phyloP scores from a whole-genome alignment of 805 yeast genomes.

The Ogataea pilisensis region DNA sequence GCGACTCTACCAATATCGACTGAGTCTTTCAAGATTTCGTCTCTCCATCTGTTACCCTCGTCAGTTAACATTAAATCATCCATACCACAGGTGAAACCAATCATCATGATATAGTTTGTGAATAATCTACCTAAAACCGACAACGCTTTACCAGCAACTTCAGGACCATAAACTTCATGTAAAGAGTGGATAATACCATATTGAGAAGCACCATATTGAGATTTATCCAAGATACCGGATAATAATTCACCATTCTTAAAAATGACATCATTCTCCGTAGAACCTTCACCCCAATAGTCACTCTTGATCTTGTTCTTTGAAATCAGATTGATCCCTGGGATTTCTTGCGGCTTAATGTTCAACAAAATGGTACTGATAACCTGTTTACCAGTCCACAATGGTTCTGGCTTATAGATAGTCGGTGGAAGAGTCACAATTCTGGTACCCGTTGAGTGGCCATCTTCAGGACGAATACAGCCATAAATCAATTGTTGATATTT shows the following conservation, averaged over 20 bases:
- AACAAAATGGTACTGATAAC: constrained; percentile 86
- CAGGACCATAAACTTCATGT: constrained; percentile 93
- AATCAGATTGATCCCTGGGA: constrained; percentile 86
- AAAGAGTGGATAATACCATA: constrained; percentile 95
- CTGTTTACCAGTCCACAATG: constrained; percentile 98
- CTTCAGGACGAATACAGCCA: constrained; percentile 95
- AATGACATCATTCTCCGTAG: constrained; percentile 80
- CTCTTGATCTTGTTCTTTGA: constrained; percentile 87
- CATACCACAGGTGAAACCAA: constrained; percentile 99
- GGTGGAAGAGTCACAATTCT: constrained; percentile 82
- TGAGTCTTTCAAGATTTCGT: constrained; percentile 71
- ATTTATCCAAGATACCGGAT: constrained; percentile 92
- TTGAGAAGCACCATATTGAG: constrained; percentile 97
- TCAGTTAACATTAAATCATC: constrained; percentile 90
- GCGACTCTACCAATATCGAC: constrained; percentile 85
- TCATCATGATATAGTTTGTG: constrained; percentile 87
- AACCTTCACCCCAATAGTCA: constrained; percentile 89
- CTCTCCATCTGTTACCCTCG: constrained; percentile 89
- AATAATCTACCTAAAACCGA: constrained; percentile 93
- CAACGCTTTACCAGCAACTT: constrained; percentile 81
- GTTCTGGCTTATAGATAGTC: constrained; percentile 77
- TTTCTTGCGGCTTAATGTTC: constrained; percentile 78
- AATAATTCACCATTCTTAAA: constrained; percentile 84
- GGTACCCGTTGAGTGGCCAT: constrained; percentile 80
- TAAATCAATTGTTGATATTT: constrained; percentile 90